Evolutionary conservation across 2,329 filamentous ascomycete genomes (phyloP).

Genomic region (Fusarium transvaalense): DNA sequence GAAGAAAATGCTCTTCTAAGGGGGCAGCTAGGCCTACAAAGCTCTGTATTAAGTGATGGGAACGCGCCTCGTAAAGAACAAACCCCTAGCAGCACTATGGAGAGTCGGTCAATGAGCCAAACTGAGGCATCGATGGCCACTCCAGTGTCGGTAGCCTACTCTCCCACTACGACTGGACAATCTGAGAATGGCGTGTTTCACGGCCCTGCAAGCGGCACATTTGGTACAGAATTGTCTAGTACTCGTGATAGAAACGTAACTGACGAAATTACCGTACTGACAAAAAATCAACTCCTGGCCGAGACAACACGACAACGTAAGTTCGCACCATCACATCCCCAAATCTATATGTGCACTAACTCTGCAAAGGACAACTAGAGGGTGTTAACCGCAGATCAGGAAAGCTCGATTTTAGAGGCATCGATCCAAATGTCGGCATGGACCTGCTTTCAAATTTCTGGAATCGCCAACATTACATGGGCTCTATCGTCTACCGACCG

Average conservation of each 20-base stretch:
- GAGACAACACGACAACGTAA: conserved; percentile 36
- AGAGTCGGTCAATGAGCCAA: background rate
- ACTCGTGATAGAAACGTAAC: fast-evolving
- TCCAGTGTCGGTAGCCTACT: background rate
- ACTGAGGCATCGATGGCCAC: background rate
- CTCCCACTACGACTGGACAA: background rate
- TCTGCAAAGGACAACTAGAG: background rate
- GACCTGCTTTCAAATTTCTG: conserved; percentile 64
- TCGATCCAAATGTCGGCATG: conserved; percentile 61
- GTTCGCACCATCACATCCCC: background rate
- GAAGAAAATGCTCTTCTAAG: conserved; percentile 55
- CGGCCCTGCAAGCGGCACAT: conserved; percentile 36
- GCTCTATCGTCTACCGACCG: conserved; percentile 59
- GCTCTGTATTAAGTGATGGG: fast-evolving
- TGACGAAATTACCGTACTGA: fast-evolving
- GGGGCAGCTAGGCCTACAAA: conserved; percentile 46
- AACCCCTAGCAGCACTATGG: background rate
- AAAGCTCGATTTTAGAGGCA: conserved; percentile 1
- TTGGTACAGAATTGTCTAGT: background rate
- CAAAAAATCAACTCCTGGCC: conserved; percentile 34
- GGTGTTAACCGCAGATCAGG: conserved; percentile 6
- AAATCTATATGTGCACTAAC: conserved; percentile 28
- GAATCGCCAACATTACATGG: conserved; percentile 65
- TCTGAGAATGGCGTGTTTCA: conserved; percentile 45
- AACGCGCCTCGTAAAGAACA: background rate